These are phyloP conservation scores for Anthracocystis setariae DNA, from an alignment of 1,284 basidiomycete genomes.

Conservation along the genomic window DNA sequence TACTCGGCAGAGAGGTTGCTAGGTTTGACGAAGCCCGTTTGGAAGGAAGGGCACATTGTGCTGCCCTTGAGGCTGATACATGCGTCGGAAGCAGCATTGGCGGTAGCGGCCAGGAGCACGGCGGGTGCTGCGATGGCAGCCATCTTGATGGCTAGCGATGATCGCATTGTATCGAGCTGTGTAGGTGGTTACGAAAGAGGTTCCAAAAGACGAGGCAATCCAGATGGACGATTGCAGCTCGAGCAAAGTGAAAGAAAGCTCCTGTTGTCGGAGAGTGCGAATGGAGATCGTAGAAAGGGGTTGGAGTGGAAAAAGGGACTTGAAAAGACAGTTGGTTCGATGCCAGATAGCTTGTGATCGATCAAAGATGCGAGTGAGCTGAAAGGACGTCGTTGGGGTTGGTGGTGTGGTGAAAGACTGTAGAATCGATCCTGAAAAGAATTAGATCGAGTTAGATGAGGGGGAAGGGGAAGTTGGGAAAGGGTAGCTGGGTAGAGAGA, in stretches of 20 bases:
- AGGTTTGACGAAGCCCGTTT: constrained; percentile 65
- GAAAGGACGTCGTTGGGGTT: constrained; percentile 18
- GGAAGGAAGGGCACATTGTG: constrained; percentile 57
- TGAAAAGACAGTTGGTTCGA: constrained; percentile 42
- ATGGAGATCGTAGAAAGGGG: constrained; percentile 2
- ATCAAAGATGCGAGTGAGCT: constrained; percentile 16
- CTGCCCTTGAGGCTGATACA: constrained; percentile 57
- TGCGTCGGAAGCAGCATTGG: constrained; percentile 37
- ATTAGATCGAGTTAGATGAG: constrained; percentile 24
- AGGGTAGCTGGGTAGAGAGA: constrained; percentile 14
- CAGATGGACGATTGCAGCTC: background rate
- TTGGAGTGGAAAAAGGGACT: constrained; percentile 6
- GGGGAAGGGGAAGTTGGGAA: constrained; percentile 2
- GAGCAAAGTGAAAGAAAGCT: constrained; percentile 3
- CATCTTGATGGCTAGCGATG: constrained; percentile 32
- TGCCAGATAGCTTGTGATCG: constrained; percentile 16
- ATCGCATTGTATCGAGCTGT: constrained; percentile 26
- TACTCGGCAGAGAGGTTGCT: constrained; percentile 67
- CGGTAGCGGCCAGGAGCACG: constrained; percentile 29
- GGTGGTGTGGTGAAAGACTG: background rate
- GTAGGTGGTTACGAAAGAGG: background rate
- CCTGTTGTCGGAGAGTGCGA: constrained; percentile 1
- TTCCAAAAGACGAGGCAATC: background rate
- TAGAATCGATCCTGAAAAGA: constrained; percentile 11
- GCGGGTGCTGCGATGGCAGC: constrained; percentile 35